Evolutionary conservation across 805 yeast genomes (phyloP).

Genomic region (Kuraishia piskuri): DNA sequence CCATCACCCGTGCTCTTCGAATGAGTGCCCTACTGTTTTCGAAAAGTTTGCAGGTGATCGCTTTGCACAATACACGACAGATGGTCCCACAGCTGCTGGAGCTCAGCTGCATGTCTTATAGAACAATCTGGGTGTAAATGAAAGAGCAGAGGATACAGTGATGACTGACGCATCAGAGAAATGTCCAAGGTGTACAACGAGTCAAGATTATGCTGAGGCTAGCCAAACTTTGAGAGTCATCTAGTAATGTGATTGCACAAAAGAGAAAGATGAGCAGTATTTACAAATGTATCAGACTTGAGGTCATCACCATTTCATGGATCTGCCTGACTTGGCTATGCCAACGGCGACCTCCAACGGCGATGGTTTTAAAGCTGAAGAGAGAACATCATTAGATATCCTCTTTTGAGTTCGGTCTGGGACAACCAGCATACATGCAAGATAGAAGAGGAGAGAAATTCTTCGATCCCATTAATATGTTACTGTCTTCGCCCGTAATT

Average conservation of each 20-base stretch:
- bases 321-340: conserved; percentile 44
- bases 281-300: conserved; percentile 57
- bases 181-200: no score
- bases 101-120: background rate
- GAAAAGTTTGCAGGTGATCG: background rate
- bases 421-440: conserved; percentile 17
- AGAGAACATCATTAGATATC: background rate
- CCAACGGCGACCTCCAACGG: conserved; percentile 86
- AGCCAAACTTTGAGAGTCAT: no score
- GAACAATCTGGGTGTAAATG: background rate
- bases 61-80: background rate
- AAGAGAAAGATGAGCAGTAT: background rate
- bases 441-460: background rate
- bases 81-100: background rate
- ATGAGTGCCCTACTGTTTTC: background rate
- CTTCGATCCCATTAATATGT: background rate
- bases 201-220: no score
- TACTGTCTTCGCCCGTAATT: background rate
- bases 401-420: conserved; percentile 6
- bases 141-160: no score
- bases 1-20: background rate
- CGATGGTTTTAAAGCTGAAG: conserved; percentile 94
- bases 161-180: no score
- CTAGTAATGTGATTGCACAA: background rate
- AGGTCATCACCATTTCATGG: conserved; percentile 98